phyloP scores from a whole-genome alignment of 2,329 filamentous ascomycete genomes.

The Calonectria multiphialidica region DNA sequence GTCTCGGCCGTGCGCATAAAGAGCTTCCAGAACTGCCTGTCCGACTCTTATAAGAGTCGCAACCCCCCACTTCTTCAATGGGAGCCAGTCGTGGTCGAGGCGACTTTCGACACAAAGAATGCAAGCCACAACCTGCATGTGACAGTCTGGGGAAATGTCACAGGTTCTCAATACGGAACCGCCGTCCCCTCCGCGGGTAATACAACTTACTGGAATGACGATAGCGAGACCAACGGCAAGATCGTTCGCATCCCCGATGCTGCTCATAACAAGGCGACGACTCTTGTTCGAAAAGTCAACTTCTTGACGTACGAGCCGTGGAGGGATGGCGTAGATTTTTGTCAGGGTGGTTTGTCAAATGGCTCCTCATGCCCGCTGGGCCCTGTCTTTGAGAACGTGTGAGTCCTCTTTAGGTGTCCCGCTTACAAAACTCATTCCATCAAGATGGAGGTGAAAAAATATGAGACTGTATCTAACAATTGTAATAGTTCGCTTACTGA shows the following conservation, averaged over 20 bases:
- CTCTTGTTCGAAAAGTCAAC: conserved; percentile 77
- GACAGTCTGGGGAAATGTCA: conserved; percentile 92
- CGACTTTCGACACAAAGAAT: conserved; percentile 74
- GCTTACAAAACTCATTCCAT: neutral
- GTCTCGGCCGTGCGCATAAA: conserved; percentile 75
- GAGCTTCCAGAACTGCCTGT: conserved; percentile 85
- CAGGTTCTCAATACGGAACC: conserved; percentile 72
- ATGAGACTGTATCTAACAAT: conserved; percentile 22
- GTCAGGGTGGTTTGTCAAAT: conserved; percentile 69
- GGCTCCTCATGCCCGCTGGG: conserved; percentile 79
- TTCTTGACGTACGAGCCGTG: conserved; percentile 84
- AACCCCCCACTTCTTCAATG: conserved; percentile 80
- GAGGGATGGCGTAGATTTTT: conserved; percentile 72
- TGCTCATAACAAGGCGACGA: conserved; percentile 72
- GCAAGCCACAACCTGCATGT: conserved; percentile 76
- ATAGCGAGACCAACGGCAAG: conserved; percentile 76
- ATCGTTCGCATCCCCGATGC: conserved; percentile 73
- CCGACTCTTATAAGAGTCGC: conserved; percentile 67
- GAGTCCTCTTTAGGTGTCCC: conserved; percentile 35
- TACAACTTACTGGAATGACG: conserved; percentile 70
- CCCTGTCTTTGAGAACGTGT: conserved; percentile 74
- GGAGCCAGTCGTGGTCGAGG: conserved; percentile 80
- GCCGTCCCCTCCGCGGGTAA: conserved; percentile 71
- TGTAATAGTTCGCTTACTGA: conserved; percentile 50
- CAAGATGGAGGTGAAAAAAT: neutral